These are phyloP conservation scores for Jacaranda mimosifolia DNA, from an alignment of 257 asterid genomes.

Conservation along the genomic window DNA sequence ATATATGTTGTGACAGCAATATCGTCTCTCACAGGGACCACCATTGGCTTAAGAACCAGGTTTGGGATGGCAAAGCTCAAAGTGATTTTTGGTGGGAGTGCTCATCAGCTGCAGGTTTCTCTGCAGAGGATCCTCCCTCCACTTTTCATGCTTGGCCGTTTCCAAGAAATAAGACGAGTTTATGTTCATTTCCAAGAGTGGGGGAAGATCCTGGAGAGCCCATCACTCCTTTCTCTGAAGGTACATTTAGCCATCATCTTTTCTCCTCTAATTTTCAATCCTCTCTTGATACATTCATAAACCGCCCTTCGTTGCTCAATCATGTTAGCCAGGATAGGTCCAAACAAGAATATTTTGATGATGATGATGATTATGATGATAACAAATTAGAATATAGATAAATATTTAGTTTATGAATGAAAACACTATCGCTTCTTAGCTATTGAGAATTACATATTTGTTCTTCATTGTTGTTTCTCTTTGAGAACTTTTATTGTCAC, in stretches of 20 bases:
- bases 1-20: constrained; percentile 33
- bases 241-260: constrained; percentile 30
- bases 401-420: constrained; percentile 10
- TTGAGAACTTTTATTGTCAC: background rate
- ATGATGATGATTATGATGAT: constrained; percentile 45
- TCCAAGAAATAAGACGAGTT: constrained; percentile 44
- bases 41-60: constrained; percentile 32
- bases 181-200: constrained; percentile 30
- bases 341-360: constrained; percentile 40
- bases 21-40: constrained; percentile 42
- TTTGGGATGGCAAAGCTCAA: constrained; percentile 34
- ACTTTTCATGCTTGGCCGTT: constrained; percentile 39
- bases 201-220: constrained; percentile 41
- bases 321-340: constrained; percentile 45
- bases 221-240: constrained; percentile 35
- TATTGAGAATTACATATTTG: background rate
- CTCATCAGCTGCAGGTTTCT: constrained; percentile 44
- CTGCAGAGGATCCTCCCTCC: constrained; percentile 38
- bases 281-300: constrained; percentile 42
- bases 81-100: constrained; percentile 44
- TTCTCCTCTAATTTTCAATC: constrained; percentile 42
- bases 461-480: background rate
- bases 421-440: constrained; percentile 11
- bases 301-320: constrained; percentile 51
- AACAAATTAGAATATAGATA: constrained; percentile 41